These are phyloP conservation scores for Rhynchosporium agropyri DNA, from an alignment of 2,329 filamentous ascomycete species.

Conservation along the genomic window DNA sequence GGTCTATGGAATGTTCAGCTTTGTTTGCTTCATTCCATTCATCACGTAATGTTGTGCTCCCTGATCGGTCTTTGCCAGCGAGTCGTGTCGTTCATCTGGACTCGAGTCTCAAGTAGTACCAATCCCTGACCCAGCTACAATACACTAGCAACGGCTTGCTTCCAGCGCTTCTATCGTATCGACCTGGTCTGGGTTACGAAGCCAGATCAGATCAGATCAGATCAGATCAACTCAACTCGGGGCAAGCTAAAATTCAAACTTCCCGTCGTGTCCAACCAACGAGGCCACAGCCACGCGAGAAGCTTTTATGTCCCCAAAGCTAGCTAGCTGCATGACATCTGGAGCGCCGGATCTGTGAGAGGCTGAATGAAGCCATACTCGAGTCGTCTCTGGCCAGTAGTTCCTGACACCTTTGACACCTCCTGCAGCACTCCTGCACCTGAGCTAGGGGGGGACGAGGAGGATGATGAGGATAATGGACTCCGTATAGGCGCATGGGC, in stretches of 20 bases:
- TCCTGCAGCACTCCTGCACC: background rate
- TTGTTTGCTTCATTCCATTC: background rate
- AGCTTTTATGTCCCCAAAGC: slow-evolving; percentile 18
- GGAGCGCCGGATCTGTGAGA: slow-evolving; percentile 25
- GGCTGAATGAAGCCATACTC: slow-evolving; percentile 28
- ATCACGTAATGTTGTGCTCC: slow-evolving; percentile 6
- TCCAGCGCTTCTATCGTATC: background rate
- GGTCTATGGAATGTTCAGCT: slow-evolving; percentile 15
- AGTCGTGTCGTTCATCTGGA: slow-evolving; percentile 21
- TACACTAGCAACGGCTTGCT: no score
- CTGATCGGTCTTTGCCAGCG: slow-evolving; percentile 14
- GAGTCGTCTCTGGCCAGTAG: slow-evolving; percentile 17
- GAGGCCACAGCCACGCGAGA: slow-evolving; percentile 14
- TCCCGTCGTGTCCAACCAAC: slow-evolving; percentile 12
- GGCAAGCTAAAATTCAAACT: slow-evolving; percentile 1
- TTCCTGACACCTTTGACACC: background rate
- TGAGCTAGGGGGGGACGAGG: slow-evolving; percentile 1
- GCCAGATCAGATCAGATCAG: background rate
- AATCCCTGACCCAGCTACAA: background rate
- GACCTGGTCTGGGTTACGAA: background rate
- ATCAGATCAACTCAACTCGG: background rate
- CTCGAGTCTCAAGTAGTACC: slow-evolving; percentile 3
- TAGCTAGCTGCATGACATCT: slow-evolving; percentile 18
- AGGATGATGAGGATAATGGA: background rate
- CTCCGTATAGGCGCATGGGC: background rate